Percentiles rank a stretch among this genome's conserved stretches.
phyloP scores from a whole-genome alignment of 2,329 filamentous ascomycete species.

The Tolypocladium tropicale region DNA sequence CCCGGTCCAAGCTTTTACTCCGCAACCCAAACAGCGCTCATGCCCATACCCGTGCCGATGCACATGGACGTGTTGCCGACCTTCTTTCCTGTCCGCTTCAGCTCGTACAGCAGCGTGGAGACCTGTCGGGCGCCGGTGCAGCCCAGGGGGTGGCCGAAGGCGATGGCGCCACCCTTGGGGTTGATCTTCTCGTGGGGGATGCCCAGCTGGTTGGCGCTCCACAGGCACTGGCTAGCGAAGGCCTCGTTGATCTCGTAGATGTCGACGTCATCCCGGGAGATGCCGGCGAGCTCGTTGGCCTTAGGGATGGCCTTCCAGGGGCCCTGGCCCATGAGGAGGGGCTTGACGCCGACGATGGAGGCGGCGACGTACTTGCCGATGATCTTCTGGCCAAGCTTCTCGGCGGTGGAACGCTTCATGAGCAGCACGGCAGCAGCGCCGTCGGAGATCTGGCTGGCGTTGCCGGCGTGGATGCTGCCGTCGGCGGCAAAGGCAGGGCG shows the following conservation, averaged over 20 bases:
- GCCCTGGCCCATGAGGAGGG: constrained; percentile 90
- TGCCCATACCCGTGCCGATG: constrained; percentile 92
- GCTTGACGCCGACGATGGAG: constrained; percentile 78
- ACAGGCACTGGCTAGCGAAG: constrained; percentile 90
- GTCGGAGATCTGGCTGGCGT: constrained; percentile 91
- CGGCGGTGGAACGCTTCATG: constrained; percentile 88
- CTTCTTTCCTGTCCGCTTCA: constrained; percentile 74
- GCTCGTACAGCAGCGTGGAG: constrained; percentile 81
- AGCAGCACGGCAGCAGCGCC: constrained; percentile 90
- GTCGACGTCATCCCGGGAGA: constrained; percentile 83
- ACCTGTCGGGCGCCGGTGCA: constrained; percentile 93
- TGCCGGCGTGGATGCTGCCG: constrained; percentile 90
- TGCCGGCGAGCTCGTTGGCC: constrained; percentile 77
- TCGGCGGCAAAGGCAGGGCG: constrained; percentile 82
- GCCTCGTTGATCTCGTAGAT: constrained; percentile 99
- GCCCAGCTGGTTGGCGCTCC: constrained; percentile 81
- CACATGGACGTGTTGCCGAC: constrained; percentile 95
- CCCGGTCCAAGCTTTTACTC: constrained; percentile 45
- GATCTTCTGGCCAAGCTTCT: constrained; percentile 78
- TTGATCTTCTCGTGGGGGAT: constrained; percentile 83
- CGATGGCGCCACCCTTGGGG: constrained; percentile 93
- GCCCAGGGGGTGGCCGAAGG: constrained; percentile 89
- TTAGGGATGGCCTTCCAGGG: constrained; percentile 95
- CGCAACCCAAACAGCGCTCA: constrained; percentile 93
- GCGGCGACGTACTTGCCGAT: constrained; percentile 87